Evolutionary conservation across 1,139 yeast genomes (phyloP).

Genomic region (Geotrichum macrosporum): DNA sequence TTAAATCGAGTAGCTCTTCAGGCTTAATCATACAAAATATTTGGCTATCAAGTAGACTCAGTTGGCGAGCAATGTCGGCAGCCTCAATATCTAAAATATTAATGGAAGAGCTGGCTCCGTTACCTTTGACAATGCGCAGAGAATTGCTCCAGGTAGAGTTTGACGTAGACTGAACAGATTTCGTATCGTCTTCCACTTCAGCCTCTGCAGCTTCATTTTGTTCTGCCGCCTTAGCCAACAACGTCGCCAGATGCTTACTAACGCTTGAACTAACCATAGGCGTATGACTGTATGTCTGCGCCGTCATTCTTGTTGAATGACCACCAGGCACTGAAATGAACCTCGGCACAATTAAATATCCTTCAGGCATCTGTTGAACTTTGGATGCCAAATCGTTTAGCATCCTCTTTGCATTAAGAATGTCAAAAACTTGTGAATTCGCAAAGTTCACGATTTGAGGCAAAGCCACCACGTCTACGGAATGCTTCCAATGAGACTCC

Average conservation of each 20-base stretch:
- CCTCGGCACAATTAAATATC: constrained; percentile 31
- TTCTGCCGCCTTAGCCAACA: constrained; percentile 15
- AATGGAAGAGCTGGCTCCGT: constrained; percentile 12
- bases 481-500: constrained; percentile 79
- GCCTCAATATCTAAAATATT: constrained; percentile 65
- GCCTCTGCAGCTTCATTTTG: neutral
- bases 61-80: constrained; percentile 76
- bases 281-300: constrained; percentile 17
- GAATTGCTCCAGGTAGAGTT: constrained; percentile 23
- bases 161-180: constrained; percentile 7
- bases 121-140: constrained; percentile 23
- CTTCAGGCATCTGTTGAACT: constrained; percentile 25
- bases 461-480: constrained; percentile 54
- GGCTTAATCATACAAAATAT: constrained; percentile 65
- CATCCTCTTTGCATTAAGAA: constrained; percentile 30
- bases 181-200: constrained; percentile 12
- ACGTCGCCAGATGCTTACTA: constrained; percentile 8
- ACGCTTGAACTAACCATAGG: constrained; percentile 13
- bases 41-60: constrained; percentile 72
- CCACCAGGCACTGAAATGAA: constrained; percentile 26
- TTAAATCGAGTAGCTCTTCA: constrained; percentile 69
- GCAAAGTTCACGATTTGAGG: constrained; percentile 72
- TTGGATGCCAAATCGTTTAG: constrained; percentile 29
- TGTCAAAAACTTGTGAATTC: constrained; percentile 45
- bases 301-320: constrained; percentile 12